Evolutionary conservation across 345 rosid genomes (phyloP).

Genomic region (Linum lewisii): DNA sequence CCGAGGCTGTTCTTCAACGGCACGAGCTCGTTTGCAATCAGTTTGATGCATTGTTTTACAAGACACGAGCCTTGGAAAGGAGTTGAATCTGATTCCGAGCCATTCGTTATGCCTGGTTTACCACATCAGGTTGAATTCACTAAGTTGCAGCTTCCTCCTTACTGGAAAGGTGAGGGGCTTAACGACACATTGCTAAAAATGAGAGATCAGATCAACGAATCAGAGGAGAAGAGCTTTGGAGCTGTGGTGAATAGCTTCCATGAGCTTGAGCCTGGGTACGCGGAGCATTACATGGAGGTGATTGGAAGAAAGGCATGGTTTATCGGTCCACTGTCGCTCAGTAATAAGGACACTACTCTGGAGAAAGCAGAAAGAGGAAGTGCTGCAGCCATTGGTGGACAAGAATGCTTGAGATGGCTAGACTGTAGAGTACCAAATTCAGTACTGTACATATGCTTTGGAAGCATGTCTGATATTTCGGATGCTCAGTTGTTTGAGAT

Average conservation of each 20-base stretch:
- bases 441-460: conserved; percentile 18
- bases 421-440: conserved; percentile 14
- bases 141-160: neutral
- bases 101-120: neutral
- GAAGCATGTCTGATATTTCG: conserved; percentile 2
- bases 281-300: neutral
- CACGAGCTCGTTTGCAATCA: neutral
- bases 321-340: neutral
- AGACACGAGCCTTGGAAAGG: neutral
- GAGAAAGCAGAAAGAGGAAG: conserved; percentile 32
- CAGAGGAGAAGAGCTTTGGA: neutral
- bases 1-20: neutral
- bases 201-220: neutral
- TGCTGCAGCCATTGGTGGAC: conserved; percentile 11
- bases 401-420: conserved; percentile 15
- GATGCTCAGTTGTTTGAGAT: conserved; percentile 15
- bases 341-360: conserved; percentile 10
- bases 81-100: neutral
- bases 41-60: neutral
- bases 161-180: neutral
- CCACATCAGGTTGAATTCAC: neutral
- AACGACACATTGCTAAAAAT: no score
- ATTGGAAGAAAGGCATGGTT: neutral
- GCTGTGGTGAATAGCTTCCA: neutral
- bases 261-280: neutral